phyloP scores from a whole-genome alignment of 2,329 filamentous ascomycete species.

The Fusarium sambucinum region DNA sequence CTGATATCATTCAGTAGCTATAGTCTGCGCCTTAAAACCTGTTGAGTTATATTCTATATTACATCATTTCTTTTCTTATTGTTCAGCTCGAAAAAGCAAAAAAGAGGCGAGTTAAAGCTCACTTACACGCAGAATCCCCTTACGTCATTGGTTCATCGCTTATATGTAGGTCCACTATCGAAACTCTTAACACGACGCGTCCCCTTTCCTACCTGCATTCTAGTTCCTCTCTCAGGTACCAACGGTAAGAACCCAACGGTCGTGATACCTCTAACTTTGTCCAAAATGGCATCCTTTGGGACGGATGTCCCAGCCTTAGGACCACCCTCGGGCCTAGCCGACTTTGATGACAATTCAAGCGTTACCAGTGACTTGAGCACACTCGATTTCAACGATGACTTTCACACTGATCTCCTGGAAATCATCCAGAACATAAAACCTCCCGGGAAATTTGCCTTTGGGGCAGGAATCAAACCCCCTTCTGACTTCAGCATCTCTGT shows the following conservation, averaged over 20 bases:
- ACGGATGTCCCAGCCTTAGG: too few species aligned
- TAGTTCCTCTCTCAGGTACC: not conserved
- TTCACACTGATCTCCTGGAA: constrained; percentile 6
- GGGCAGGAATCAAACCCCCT: not conserved
- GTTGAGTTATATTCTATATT: not conserved
- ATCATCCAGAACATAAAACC: constrained; percentile 5
- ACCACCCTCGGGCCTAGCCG: too few species aligned
- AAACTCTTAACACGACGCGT: not conserved
- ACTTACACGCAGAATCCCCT: not conserved
- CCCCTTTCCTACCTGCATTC: not conserved
- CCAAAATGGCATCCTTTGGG: not conserved
- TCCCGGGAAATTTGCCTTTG: constrained; percentile 1
- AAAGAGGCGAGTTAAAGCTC: not conserved
- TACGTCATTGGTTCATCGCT: not conserved
- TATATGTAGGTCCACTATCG: not conserved
- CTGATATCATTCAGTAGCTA: not conserved
- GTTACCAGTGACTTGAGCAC: constrained; percentile 2
- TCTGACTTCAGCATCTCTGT: constrained; percentile 7
- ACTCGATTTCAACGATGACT: not conserved
- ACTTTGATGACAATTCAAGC: not conserved
- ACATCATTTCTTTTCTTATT: not conserved
- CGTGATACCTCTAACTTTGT: not conserved
- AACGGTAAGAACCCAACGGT: not conserved
- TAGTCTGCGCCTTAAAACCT: not conserved
- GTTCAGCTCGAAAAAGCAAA: not conserved